These are phyloP conservation scores for Candida arabinofermentans DNA, from an alignment of 805 yeast species.

Conservation along the genomic window DNA sequence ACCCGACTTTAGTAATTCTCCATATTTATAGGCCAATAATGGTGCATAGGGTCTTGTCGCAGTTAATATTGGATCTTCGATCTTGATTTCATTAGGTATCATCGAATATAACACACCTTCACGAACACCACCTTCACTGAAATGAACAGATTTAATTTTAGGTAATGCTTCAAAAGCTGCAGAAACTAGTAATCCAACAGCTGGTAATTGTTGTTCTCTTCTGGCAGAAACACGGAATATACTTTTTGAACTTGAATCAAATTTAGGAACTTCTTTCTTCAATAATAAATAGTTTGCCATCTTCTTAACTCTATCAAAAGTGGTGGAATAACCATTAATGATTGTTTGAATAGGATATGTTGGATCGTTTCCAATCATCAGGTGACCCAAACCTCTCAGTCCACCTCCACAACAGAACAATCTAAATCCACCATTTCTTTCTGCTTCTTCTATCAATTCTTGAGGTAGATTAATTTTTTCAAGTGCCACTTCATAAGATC, in stretches of 20 bases:
- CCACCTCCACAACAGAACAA: slow-evolving; percentile 75
- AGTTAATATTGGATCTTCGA: slow-evolving; percentile 65
- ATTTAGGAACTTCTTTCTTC: slow-evolving; percentile 44
- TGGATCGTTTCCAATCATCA: slow-evolving; percentile 44
- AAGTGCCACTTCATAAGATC: slow-evolving; percentile 47
- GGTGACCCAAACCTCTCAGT: slow-evolving; percentile 63
- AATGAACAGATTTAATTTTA: slow-evolving; percentile 55
- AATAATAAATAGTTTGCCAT: slow-evolving; percentile 49
- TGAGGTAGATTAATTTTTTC: slow-evolving; percentile 49
- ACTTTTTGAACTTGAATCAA: slow-evolving; percentile 31
- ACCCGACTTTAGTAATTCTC: slow-evolving; percentile 49
- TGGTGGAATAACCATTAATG: slow-evolving; percentile 63
- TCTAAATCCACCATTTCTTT: slow-evolving; percentile 54
- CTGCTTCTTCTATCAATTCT: slow-evolving; percentile 46
- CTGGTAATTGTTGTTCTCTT: slow-evolving; percentile 64
- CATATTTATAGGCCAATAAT: slow-evolving; percentile 52
- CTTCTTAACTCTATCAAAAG: slow-evolving; percentile 46
- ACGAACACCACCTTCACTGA: slow-evolving; percentile 74
- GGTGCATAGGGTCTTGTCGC: slow-evolving; percentile 75
- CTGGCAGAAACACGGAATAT: slow-evolving; percentile 65
- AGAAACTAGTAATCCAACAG: slow-evolving; percentile 58
- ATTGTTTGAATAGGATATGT: slow-evolving; percentile 67
- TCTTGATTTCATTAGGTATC: slow-evolving; percentile 51
- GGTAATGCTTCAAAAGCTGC: slow-evolving; percentile 64
- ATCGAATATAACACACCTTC: slow-evolving; percentile 69